These are phyloP conservation scores for Cyclotella sp. DNA, from an alignment of 108 stramenopile species.

Conservation along the genomic window DNA sequence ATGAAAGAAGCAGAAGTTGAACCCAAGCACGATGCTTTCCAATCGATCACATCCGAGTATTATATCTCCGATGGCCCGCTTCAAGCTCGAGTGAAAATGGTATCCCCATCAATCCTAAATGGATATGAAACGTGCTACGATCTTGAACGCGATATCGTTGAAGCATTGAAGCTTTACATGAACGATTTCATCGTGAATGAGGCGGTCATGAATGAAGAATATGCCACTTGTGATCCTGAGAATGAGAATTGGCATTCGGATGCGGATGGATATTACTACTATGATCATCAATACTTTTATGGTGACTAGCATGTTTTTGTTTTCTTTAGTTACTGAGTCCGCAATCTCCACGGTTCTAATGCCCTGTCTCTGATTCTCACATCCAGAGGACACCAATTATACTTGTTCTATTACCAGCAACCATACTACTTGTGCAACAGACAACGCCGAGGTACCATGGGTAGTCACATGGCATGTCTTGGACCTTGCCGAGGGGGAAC, in stretches of 20 bases:
- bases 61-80: slow-evolving; percentile 21
- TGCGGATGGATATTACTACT: slow-evolving; percentile 10
- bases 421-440: background rate
- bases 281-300: background rate
- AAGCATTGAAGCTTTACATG: slow-evolving; percentile 32
- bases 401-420: background rate
- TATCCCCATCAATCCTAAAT: slow-evolving; percentile 9
- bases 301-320: background rate
- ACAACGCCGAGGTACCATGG: background rate
- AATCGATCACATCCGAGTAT: background rate
- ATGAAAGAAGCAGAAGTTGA: background rate
- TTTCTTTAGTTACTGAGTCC: background rate
- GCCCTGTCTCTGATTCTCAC: background rate
- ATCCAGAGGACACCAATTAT: background rate
- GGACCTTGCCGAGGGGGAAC: background rate
- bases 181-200: slow-evolving; percentile 28
- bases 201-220: background rate
- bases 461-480: slow-evolving; percentile 3
- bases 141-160: slow-evolving; percentile 25
- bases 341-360: too few species aligned
- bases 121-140: slow-evolving; percentile 40
- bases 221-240: slow-evolving; percentile 20
- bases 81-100: slow-evolving; percentile 19
- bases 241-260: slow-evolving; percentile 25
- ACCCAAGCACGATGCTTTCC: background rate